Percentiles rank a stretch among this genome's conserved stretches.
phyloP scores from a whole-genome alignment of 2,329 filamentous ascomycete species.

The Lachnellula hyalina region DNA sequence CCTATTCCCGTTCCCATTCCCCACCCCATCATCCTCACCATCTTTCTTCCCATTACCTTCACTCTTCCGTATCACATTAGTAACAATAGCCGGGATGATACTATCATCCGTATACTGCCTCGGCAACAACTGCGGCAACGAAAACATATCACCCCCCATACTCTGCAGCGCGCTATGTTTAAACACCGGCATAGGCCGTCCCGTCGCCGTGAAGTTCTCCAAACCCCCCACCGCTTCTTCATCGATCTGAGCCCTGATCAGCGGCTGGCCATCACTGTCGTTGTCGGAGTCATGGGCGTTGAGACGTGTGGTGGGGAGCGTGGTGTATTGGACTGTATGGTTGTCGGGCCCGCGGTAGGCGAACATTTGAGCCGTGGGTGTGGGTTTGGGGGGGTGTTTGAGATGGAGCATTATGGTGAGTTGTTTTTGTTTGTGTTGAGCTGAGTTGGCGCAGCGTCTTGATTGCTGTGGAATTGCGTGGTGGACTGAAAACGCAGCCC shows the following conservation, averaged over 20 bases:
- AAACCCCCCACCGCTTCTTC: constrained; percentile 9
- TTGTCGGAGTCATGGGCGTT: background rate
- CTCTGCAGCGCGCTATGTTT: constrained; percentile 8
- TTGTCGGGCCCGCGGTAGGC: constrained; percentile 17
- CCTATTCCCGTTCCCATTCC: constrained; percentile 1
- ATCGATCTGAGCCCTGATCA: constrained; percentile 11
- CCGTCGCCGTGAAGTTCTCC: constrained; percentile 25
- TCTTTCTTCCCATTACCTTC: constrained; percentile 1
- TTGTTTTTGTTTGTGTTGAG: background rate
- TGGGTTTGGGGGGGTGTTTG: background rate
- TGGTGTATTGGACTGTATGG: constrained; percentile 10
- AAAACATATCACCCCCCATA: constrained; percentile 16
- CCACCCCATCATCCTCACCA: constrained; percentile 1
- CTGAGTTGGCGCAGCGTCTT: background rate
- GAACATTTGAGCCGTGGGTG: constrained; percentile 5
- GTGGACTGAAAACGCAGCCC: no score
- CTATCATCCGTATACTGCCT: constrained; percentile 27
- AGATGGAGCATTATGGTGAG: background rate
- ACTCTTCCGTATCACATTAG: constrained; percentile 7
- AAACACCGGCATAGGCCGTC: constrained; percentile 20
- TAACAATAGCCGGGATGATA: constrained; percentile 29
- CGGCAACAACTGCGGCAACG: constrained; percentile 22
- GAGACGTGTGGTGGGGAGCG: background rate
- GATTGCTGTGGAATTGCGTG: no score
- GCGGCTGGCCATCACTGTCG: constrained; percentile 25